phyloP scores from a whole-genome alignment of 192 early-diverging fungal species.

The Coemansia nantahalensis region DNA sequence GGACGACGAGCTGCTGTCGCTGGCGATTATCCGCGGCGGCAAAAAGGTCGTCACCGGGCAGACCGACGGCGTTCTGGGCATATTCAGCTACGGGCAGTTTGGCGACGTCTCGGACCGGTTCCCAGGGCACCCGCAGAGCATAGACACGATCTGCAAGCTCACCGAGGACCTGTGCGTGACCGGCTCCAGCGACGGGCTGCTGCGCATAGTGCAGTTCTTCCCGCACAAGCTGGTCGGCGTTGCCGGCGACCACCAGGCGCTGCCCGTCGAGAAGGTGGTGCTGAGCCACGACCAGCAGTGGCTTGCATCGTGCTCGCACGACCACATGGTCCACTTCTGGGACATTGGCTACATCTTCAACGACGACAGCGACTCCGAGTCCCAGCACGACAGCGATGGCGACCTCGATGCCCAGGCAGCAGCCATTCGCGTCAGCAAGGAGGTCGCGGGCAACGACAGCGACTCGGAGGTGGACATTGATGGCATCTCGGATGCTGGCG shows the following conservation, averaged over 20 bases:
- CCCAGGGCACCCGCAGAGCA: constrained; percentile 88
- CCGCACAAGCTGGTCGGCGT: constrained; percentile 92
- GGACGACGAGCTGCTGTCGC: constrained; percentile 92
- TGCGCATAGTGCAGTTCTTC: constrained; percentile 78
- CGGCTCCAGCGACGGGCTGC: constrained; percentile 90
- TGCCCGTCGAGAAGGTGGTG: constrained; percentile 84
- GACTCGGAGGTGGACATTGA: constrained; percentile 45
- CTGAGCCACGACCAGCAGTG: constrained; percentile 69
- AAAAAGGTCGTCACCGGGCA: constrained; percentile 89
- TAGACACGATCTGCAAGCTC: constrained; percentile 82
- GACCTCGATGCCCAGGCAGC: constrained; percentile 39
- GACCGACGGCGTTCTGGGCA: constrained; percentile 80
- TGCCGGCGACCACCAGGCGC: constrained; percentile 83
- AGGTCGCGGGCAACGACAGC: constrained; percentile 11
- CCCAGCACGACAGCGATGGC: constrained; percentile 1
- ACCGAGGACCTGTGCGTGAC: constrained; percentile 84
- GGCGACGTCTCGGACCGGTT: constrained; percentile 92
- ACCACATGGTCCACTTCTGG: constrained; percentile 88
- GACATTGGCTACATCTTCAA: constrained; percentile 64
- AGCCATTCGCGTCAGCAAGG: constrained; percentile 48
- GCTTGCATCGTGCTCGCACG: constrained; percentile 83
- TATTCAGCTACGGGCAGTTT: constrained; percentile 91
- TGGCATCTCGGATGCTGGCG: constrained; percentile 37
- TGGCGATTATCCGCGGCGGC: constrained; percentile 61
- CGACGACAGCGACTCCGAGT: constrained; percentile 22